Conservation (phyloP, 2,329 filamentous ascomycete species). For the Diaporthe amygdali region DNA sequence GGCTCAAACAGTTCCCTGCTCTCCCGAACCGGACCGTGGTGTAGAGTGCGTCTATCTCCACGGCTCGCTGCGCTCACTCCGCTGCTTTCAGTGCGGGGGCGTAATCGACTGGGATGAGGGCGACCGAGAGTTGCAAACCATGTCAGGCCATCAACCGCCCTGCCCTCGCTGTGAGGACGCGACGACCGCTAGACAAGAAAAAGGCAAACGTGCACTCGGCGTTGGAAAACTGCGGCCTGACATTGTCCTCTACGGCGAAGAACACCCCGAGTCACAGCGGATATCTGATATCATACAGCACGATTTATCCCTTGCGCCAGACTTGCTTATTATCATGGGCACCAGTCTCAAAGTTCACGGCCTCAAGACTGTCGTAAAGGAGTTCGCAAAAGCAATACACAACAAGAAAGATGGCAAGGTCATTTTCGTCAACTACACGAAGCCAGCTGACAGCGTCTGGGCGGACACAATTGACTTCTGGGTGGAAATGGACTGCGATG, state of each 20-base stretch:
- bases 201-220: conserved; percentile 69
- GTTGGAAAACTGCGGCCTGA: conserved; percentile 73
- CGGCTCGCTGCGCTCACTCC: conserved; percentile 68
- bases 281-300: conserved; percentile 73
- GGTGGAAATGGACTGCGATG: conserved; percentile 77
- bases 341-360: conserved; percentile 76
- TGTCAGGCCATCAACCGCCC: conserved; percentile 69
- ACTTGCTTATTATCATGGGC: conserved; percentile 72
- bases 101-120: conserved; percentile 65
- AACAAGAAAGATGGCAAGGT: conserved; percentile 68
- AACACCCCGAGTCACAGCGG: conserved; percentile 71
- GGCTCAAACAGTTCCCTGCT: conserved; percentile 18
- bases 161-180: conserved; percentile 70
- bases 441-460: conserved; percentile 75
- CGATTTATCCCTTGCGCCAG: conserved; percentile 67
- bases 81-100: conserved; percentile 67
- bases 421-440: conserved; percentile 75
- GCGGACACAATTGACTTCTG: conserved; percentile 76
- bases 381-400: conserved; percentile 75
- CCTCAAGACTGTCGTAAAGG: conserved; percentile 71
- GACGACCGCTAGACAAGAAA: conserved; percentile 65
- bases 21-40: conserved; percentile 43
- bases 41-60: conserved; percentile 75
- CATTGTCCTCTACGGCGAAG: conserved; percentile 77
- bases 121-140: conserved; percentile 58